These are phyloP conservation scores for Diaporthe citriasiana DNA, from an alignment of 2,329 filamentous ascomycete genomes.

Conservation along the genomic window DNA sequence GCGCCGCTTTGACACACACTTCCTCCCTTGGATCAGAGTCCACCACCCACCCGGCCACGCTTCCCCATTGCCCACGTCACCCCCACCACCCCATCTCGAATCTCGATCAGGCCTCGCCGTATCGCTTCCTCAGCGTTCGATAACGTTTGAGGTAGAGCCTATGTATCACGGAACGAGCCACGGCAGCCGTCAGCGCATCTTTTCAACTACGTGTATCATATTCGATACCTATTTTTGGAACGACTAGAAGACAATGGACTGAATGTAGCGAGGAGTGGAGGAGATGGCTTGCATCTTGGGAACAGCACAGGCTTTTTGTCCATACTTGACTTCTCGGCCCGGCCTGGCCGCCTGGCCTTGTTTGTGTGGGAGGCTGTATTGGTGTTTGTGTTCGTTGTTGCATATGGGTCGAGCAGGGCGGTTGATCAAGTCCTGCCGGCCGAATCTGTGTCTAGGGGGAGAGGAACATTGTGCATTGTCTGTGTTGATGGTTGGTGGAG, in stretches of 20 bases:
- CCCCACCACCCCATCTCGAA: neutral
- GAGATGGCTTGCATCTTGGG: neutral
- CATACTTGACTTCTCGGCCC: neutral
- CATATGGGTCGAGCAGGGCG: neutral
- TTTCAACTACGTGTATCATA: neutral
- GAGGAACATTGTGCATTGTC: neutral
- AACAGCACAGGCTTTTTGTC: neutral
- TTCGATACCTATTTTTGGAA: neutral
- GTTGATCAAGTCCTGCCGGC: neutral
- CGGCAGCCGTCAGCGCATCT: constrained; percentile 18
- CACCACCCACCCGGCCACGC: neutral
- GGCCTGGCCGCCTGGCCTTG: constrained; percentile 31
- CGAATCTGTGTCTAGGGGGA: neutral
- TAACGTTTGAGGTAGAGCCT: constrained; percentile 96
- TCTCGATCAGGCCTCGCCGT: constrained; percentile 63
- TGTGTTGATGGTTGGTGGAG: neutral
- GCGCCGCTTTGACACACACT: neutral
- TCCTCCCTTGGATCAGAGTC: neutral
- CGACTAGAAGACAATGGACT: neutral
- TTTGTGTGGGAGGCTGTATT: neutral
- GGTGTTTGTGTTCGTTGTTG: neutral
- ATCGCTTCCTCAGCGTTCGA: constrained; percentile 85
- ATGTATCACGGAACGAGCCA: constrained; percentile 41
- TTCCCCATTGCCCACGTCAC: no score
- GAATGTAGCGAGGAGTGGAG: neutral